Percentiles rank a stretch among this genome's conserved stretches.
These are phyloP conservation scores for Helotiales sp. DNA, from an alignment of 2,329 filamentous ascomycete species.

Conservation along the genomic window DNA sequence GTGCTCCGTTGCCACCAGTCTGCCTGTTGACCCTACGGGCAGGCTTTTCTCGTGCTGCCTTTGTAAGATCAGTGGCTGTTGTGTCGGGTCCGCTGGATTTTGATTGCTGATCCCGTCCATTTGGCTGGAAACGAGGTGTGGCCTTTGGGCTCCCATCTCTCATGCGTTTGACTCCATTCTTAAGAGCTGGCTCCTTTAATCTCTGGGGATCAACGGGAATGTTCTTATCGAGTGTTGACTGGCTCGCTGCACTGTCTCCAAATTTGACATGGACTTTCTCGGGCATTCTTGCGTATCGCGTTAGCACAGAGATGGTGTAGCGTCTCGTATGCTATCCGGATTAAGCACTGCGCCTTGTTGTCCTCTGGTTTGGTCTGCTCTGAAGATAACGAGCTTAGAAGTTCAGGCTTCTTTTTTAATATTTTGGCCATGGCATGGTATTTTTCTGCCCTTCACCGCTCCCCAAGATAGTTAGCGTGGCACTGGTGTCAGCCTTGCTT, in stretches of 20 bases:
- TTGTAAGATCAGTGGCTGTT: neutral
- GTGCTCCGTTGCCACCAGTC: neutral
- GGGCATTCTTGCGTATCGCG: slow-evolving; percentile 46
- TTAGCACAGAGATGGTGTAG: neutral
- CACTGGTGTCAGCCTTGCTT: neutral
- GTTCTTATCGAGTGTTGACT: neutral
- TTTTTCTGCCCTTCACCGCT: neutral
- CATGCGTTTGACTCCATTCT: slow-evolving; percentile 23
- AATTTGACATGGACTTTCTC: slow-evolving; percentile 49
- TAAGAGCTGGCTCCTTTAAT: neutral
- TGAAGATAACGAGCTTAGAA: neutral
- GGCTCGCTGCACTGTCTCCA: slow-evolving; percentile 40
- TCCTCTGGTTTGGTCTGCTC: neutral
- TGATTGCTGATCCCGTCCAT: neutral
- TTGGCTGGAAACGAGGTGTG: neutral
- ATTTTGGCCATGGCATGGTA: neutral
- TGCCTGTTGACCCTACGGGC: neutral
- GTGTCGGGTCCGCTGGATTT: neutral
- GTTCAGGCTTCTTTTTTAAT: neutral
- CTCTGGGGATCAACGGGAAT: neutral
- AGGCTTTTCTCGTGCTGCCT: neutral
- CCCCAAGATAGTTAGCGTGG: neutral
- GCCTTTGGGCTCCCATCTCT: slow-evolving; percentile 29
- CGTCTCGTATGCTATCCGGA: neutral
- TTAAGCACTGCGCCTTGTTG: neutral